phyloP scores from a whole-genome alignment of 768 basidiomycete species.

The Cytidiella melzeri region DNA sequence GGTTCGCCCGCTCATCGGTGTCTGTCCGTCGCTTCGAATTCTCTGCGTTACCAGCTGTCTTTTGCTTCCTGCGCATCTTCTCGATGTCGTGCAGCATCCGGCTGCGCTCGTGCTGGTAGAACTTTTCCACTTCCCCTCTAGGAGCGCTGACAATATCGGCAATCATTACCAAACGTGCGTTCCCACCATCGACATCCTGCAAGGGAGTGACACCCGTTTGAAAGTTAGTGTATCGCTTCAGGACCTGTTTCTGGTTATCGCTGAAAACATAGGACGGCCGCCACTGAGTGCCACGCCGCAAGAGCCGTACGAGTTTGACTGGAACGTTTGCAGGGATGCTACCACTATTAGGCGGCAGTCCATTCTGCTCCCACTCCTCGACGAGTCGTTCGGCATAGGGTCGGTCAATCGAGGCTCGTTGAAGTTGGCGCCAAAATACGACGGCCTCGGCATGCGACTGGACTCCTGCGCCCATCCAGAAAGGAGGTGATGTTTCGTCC shows the following conservation, averaged over 20 bases:
- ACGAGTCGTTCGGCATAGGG: not conserved
- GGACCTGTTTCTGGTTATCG: constrained; percentile 62
- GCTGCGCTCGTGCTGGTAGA: constrained; percentile 35
- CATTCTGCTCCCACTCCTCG: not conserved
- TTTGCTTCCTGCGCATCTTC: constrained; percentile 32
- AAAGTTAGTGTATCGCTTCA: constrained; percentile 44
- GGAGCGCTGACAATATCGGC: constrained; percentile 55
- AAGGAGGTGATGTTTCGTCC: constrained; percentile 43
- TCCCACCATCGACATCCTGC: constrained; percentile 38
- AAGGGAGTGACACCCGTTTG: constrained; percentile 40
- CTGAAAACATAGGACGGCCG: constrained; percentile 52
- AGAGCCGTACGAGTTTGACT: constrained; percentile 35
- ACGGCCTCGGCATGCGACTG: constrained; percentile 32
- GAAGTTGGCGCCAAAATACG: constrained; percentile 54
- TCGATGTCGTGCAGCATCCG: constrained; percentile 29
- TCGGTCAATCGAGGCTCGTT: constrained; percentile 38
- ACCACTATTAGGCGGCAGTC: not conserved
- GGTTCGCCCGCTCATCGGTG: constrained; percentile 40
- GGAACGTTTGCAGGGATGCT: constrained; percentile 11
- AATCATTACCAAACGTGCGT: constrained; percentile 38
- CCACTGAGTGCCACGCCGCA: constrained; percentile 62
- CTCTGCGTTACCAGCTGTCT: constrained; percentile 19
- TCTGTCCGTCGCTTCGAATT: constrained; percentile 17
- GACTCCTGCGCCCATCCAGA: constrained; percentile 48
- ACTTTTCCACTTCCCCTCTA: constrained; percentile 36